A percentile compares a stretch with the other conserved stretches of the same genome.
Conservation (phyloP, 306 rosid genomes). For the Ormosia semicastrata region DNA sequence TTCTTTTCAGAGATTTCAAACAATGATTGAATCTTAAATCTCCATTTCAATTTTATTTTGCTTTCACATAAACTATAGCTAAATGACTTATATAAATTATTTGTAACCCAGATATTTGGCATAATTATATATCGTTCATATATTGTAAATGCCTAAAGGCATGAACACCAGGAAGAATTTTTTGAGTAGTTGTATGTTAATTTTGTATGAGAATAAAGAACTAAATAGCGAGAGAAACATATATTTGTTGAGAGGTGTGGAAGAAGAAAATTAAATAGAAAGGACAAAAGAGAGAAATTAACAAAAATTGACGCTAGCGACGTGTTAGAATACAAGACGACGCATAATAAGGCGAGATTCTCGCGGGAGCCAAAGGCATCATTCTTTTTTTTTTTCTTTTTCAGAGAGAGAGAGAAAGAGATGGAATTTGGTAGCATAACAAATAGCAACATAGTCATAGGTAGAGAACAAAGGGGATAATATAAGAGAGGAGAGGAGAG, state of each 20-base stretch:
- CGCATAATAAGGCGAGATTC: conserved; percentile 66
- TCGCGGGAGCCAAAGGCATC: conserved; percentile 58
- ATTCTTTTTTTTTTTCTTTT: conserved; percentile 14
- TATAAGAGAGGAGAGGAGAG: background rate
- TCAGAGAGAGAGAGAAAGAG: background rate
- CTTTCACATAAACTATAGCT: background rate
- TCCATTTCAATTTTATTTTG: background rate
- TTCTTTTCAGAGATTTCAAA: background rate
- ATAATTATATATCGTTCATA: too few relatives aligned
- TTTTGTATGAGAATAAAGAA: conserved; percentile 19
- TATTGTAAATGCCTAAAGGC: background rate
- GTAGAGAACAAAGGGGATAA: conserved; percentile 40
- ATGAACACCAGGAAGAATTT: background rate
- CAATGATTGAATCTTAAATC: background rate
- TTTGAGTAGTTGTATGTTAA: background rate
- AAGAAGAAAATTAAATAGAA: background rate
- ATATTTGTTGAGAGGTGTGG: too few relatives aligned
- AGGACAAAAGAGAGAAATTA: conserved; percentile 40
- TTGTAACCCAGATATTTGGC: background rate
- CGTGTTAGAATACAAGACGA: conserved; percentile 34
- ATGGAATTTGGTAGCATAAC: conserved; percentile 25
- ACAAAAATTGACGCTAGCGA: conserved; percentile 27
- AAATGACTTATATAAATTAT: background rate
- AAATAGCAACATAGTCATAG: conserved; percentile 33
- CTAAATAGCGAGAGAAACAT: background rate